Evolutionary conservation across 148 eudicot genomes (phyloP).

Genomic region (Pouteria glomerata): DNA sequence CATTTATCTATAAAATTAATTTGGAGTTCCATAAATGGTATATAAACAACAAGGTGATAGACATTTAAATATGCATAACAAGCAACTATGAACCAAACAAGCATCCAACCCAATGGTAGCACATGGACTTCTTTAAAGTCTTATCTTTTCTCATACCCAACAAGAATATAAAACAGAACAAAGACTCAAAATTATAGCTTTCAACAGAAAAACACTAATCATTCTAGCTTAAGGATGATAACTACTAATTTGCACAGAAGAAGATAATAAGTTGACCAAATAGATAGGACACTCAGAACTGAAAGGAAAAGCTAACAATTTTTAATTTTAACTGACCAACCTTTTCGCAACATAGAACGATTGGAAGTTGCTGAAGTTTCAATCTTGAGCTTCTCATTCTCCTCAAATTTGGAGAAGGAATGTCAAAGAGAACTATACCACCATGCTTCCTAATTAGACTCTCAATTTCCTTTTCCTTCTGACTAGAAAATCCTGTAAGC

Average conservation of each 20-base stretch:
- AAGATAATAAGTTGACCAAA: not conserved
- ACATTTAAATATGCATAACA: not conserved
- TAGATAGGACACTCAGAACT: not conserved
- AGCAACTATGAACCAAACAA: not conserved
- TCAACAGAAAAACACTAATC: not conserved
- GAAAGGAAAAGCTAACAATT: not conserved
- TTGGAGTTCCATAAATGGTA: not conserved
- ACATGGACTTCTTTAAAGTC: not conserved
- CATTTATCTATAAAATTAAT: not conserved
- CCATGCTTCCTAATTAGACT: slow-evolving; percentile 60
- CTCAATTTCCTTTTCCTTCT: slow-evolving; percentile 63
- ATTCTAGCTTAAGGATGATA: not conserved
- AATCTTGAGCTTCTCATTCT: slow-evolving; percentile 39
- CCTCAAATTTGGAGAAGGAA: slow-evolving; percentile 54
- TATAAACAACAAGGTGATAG: not conserved
- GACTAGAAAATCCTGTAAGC: slow-evolving; percentile 67
- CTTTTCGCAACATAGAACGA: slow-evolving; percentile 64
- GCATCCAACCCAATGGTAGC: not conserved
- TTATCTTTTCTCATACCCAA: not conserved
- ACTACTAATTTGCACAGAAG: not conserved
- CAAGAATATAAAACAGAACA: not conserved
- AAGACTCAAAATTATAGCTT: not conserved
- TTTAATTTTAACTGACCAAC: slow-evolving; percentile 26
- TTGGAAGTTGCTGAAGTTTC: slow-evolving; percentile 50
- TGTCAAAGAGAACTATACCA: slow-evolving; percentile 65